phyloP scores from a whole-genome alignment of 768 basidiomycete genomes.

The Suillus clintonianus region DNA sequence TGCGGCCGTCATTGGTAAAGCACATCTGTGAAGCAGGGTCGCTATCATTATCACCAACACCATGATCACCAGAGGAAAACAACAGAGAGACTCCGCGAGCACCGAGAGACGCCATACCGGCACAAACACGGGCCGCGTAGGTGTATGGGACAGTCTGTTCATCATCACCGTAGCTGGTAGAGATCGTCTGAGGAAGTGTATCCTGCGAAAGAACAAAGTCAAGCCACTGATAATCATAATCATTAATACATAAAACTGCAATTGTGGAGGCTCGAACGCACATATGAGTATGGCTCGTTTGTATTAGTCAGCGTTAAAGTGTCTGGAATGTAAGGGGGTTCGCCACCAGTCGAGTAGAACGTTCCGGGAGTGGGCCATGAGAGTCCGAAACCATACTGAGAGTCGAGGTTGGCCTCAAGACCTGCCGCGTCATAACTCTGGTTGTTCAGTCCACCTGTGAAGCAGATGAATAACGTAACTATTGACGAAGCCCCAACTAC shows the following conservation, averaged over 20 bases:
- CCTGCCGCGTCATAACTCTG: conserved; percentile 58
- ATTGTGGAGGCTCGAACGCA: conserved; percentile 21
- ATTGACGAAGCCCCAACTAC: background rate
- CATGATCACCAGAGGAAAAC: conserved; percentile 68
- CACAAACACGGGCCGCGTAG: conserved; percentile 61
- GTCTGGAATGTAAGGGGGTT: conserved; percentile 60
- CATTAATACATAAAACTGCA: background rate
- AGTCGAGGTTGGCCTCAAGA: conserved; percentile 66
- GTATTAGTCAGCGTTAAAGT: conserved; percentile 35
- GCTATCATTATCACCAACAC: conserved; percentile 65
- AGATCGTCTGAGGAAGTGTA: conserved; percentile 58
- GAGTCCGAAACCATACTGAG: conserved; percentile 67
- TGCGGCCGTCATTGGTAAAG: conserved; percentile 58
- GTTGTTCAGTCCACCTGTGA: conserved; percentile 58
- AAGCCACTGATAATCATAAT: conserved; percentile 50
- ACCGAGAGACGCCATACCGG: conserved; percentile 65
- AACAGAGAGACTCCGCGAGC: conserved; percentile 64
- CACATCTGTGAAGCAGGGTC: conserved; percentile 57
- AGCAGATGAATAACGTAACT: conserved; percentile 7
- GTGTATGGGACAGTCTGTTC: conserved; percentile 72
- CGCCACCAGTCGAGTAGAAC: conserved; percentile 64
- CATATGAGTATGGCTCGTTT: conserved; percentile 52
- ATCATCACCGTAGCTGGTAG: conserved; percentile 72
- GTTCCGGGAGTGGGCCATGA: conserved; percentile 60
- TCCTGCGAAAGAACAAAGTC: conserved; percentile 52